Percentiles rank a stretch among this genome's conserved stretches.
These are phyloP conservation scores for Straminergon stramineum DNA, from an alignment of 225 moss, liverwort and hornwort genomes.

Conservation along the genomic window DNA sequence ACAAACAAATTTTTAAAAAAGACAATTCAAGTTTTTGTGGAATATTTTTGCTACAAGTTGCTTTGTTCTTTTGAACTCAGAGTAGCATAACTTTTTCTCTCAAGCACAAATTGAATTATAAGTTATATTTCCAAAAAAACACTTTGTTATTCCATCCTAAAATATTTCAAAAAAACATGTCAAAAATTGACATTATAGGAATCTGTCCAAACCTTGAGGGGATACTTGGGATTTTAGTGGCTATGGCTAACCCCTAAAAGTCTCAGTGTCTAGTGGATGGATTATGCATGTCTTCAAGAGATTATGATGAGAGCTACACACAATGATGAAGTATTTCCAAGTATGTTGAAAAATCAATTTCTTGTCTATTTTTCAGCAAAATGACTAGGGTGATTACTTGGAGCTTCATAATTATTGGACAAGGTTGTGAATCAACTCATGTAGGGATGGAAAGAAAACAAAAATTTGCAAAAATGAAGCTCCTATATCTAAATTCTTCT, in stretches of 20 bases:
- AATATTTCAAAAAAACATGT: not conserved
- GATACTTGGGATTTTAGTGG: not conserved
- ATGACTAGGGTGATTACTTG: not conserved
- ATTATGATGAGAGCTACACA: not conserved
- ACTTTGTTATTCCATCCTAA: not conserved
- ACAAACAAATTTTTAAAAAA: not conserved
- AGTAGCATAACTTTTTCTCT: not conserved
- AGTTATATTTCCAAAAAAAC: fast-evolving
- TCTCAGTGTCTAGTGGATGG: not conserved
- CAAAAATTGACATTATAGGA: not conserved
- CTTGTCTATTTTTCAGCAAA: not conserved
- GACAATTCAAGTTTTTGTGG: not conserved
- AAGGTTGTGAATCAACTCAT: not conserved
- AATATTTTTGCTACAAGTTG: fast-evolving
- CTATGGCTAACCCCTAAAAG: not conserved
- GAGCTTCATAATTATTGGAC: not conserved
- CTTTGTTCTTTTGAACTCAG: not conserved
- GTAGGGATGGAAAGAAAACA: not conserved
- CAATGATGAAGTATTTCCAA: not conserved
- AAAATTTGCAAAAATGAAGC: not conserved
- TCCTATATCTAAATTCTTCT: not conserved
- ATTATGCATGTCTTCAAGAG: not conserved
- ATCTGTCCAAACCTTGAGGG: fast-evolving
- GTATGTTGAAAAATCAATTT: not conserved
- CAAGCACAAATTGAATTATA: not conserved